A percentile compares a stretch with the other conserved stretches of the same genome.
phyloP scores from a whole-genome alignment of 345 rosid species.

The Psidium guajava region DNA sequence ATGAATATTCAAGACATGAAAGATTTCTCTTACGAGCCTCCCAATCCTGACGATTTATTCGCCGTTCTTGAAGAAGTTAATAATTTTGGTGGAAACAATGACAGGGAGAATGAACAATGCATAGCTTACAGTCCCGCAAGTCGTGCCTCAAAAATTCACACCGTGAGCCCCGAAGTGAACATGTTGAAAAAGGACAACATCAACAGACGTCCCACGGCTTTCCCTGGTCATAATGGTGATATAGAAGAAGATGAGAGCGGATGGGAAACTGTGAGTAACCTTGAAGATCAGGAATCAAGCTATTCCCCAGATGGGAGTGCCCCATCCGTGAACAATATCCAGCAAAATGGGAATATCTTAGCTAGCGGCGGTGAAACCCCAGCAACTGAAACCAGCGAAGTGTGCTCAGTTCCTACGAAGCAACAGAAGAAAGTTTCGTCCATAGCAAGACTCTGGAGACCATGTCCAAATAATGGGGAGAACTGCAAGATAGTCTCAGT shows the following conservation, averaged over 20 bases:
- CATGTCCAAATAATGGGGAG: conserved; percentile 46
- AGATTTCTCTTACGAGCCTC: conserved; percentile 55
- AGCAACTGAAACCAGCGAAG: conserved; percentile 49
- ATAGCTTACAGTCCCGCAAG: conserved; percentile 28
- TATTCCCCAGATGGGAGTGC: conserved; percentile 58
- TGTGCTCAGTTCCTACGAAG: conserved; percentile 39
- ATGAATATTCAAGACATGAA: conserved; percentile 36
- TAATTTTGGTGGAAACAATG: conserved; percentile 23
- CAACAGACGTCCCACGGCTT: conserved; percentile 28
- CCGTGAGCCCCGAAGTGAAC: conserved; percentile 40
- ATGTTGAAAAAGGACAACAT: conserved; percentile 12
- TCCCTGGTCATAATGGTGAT: conserved; percentile 27
- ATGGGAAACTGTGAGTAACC: conserved; percentile 95
- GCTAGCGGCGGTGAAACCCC: conserved; percentile 50
- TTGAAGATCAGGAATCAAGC: conserved; percentile 72
- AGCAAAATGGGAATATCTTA: conserved; percentile 33
- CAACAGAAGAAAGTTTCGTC: conserved; percentile 58
- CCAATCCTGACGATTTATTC: conserved; percentile 54
- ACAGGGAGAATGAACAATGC: conserved; percentile 30
- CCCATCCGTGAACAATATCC: conserved; percentile 35
- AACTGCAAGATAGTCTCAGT: conserved; percentile 56
- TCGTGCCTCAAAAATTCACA: conserved; percentile 37
- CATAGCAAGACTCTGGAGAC: conserved; percentile 68
- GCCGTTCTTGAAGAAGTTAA: conserved; percentile 52
- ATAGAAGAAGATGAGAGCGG: conserved; percentile 86